A percentile compares a stretch with the other conserved stretches of the same genome.
These are phyloP conservation scores for Claviceps pusilla DNA, from an alignment of 2,329 filamentous ascomycete genomes.

Conservation along the genomic window DNA sequence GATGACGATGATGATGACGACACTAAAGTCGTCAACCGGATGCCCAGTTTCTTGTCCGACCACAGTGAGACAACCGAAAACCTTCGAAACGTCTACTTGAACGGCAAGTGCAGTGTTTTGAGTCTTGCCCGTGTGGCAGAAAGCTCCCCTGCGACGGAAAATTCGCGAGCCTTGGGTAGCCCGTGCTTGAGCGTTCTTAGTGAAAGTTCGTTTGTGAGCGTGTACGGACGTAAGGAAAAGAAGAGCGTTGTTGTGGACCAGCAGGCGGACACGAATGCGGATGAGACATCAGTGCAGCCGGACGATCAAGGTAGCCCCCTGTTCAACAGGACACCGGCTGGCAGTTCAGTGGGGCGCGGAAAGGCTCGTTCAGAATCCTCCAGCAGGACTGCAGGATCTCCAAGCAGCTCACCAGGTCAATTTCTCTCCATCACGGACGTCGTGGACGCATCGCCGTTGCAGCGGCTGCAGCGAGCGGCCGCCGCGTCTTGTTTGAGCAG, in stretches of 20 bases:
- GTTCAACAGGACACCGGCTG: neutral
- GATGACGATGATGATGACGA: conserved; percentile 14
- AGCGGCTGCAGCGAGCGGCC: conserved; percentile 33
- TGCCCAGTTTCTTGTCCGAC: conserved; percentile 52
- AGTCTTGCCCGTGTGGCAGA: conserved; percentile 35
- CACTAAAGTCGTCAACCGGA: conserved; percentile 31
- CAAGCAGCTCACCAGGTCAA: conserved; percentile 17
- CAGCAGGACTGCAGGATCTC: conserved; percentile 4
- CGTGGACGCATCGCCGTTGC: conserved; percentile 23
- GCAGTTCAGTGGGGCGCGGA: neutral
- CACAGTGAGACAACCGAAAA: conserved; percentile 44
- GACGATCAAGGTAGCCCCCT: conserved; percentile 12
- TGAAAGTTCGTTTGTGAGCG: conserved; percentile 51
- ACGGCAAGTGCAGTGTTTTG: conserved; percentile 30
- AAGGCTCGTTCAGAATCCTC: conserved; percentile 1
- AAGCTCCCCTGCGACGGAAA: conserved; percentile 20
- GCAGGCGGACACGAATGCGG: conserved; percentile 11
- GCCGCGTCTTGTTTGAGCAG: conserved; percentile 15
- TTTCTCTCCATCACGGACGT: conserved; percentile 30
- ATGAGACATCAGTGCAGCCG: conserved; percentile 15
- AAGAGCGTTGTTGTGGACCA: conserved; percentile 17
- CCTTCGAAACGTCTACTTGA: conserved; percentile 43
- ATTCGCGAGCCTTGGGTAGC: conserved; percentile 31
- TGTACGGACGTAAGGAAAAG: conserved; percentile 37
- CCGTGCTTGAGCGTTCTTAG: conserved; percentile 50